Evolutionary conservation across 2,329 filamentous ascomycete genomes (phyloP).

Genomic region (Aspergillus uvarum): DNA sequence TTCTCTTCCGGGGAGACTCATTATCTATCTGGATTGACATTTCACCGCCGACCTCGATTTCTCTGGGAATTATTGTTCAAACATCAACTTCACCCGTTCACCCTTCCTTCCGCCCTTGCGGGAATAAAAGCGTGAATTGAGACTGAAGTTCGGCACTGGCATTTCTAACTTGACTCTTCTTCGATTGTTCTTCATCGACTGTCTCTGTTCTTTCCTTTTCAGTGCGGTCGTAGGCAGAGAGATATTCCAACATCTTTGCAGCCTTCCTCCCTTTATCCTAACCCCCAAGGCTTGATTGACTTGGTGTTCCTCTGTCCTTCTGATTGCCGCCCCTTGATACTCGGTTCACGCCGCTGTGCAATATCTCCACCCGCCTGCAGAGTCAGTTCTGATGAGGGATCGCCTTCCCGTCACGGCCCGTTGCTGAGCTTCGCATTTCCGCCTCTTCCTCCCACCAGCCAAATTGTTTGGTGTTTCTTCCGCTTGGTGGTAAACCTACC

Average conservation of each 20-base stretch:
- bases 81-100: slow-evolving; percentile 11
- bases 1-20: slow-evolving; percentile 9
- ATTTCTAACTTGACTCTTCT: not conserved
- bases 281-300: not conserved
- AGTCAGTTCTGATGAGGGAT: slow-evolving; percentile 24
- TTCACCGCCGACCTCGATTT: slow-evolving; percentile 7
- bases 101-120: slow-evolving; percentile 21
- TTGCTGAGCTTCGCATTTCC: slow-evolving; percentile 27
- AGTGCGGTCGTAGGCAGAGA: not conserved
- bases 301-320: slow-evolving; percentile 8
- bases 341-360: slow-evolving; percentile 20
- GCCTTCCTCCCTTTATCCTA: slow-evolving; percentile 18
- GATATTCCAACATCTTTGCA: slow-evolving; percentile 12
- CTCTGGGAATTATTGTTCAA: slow-evolving; percentile 13
- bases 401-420: slow-evolving; percentile 26
- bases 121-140: slow-evolving; percentile 10
- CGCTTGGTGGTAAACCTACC: slow-evolving; percentile 6
- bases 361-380: slow-evolving; percentile 17
- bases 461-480: slow-evolving; percentile 21
- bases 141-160: slow-evolving; percentile 18
- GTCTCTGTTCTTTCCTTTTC: not conserved
- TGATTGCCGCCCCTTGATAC: slow-evolving; percentile 15
- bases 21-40: slow-evolving; percentile 18
- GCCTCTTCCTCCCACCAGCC: slow-evolving; percentile 13
- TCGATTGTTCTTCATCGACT: not conserved